These are phyloP conservation scores for Helminthosporium solani DNA, from an alignment of 2,329 filamentous ascomycete species.

Conservation along the genomic window DNA sequence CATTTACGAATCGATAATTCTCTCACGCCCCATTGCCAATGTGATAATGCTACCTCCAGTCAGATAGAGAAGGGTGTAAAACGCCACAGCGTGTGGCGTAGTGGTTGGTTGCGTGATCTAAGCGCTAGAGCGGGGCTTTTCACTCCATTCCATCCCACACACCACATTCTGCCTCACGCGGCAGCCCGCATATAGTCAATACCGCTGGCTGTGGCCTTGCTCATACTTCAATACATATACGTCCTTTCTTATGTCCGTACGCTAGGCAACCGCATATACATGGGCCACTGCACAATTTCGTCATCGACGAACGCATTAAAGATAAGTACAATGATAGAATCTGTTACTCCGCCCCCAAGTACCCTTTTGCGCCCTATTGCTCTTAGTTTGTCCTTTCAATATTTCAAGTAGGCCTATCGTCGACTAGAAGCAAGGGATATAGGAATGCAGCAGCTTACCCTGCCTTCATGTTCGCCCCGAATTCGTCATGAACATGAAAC, in stretches of 20 bases:
- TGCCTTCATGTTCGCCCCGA: not conserved
- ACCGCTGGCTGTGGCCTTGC: not conserved
- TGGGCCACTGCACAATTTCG: not conserved
- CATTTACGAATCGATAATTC: no score
- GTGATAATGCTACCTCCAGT: no score
- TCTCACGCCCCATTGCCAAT: no score
- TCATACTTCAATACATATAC: not conserved
- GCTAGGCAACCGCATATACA: not conserved
- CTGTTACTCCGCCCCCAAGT: not conserved
- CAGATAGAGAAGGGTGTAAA: no score
- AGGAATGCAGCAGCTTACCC: constrained; percentile 1
- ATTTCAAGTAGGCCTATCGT: not conserved
- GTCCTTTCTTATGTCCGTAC: not conserved
- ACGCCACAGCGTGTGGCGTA: not conserved
- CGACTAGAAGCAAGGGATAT: not conserved
- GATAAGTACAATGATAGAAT: not conserved
- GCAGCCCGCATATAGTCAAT: not conserved
- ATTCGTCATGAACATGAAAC: not conserved
- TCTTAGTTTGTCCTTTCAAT: not conserved
- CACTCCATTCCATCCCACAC: no score
- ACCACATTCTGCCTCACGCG: no score
- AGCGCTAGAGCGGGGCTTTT: not conserved
- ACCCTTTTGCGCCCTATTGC: not conserved
- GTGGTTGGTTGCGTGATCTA: not conserved
- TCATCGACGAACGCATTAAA: not conserved